phyloP scores from a whole-genome alignment of 345 rosid species.

The Crucihimalaya himalaica region DNA sequence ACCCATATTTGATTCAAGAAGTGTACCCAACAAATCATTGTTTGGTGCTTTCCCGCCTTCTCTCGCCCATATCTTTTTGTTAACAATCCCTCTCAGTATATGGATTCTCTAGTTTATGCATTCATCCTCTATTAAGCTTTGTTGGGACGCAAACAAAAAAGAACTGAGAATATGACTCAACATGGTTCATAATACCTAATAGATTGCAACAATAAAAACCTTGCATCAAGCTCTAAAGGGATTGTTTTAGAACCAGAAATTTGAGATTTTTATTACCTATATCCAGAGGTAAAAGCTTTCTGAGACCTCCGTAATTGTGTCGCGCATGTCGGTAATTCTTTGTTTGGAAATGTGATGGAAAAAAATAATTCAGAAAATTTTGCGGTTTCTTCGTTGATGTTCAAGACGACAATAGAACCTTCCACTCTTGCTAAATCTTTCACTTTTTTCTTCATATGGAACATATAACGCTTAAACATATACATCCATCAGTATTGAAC shows the following conservation, averaged over 20 bases:
- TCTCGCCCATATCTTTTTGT: slow-evolving; percentile 35
- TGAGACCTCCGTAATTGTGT: no score
- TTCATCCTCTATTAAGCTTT: slow-evolving; percentile 29
- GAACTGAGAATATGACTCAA: background rate
- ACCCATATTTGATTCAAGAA: slow-evolving; percentile 35
- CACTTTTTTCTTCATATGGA: no score
- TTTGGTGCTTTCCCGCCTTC: slow-evolving; percentile 25
- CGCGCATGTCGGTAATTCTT: no score
- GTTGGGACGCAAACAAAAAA: slow-evolving; percentile 26
- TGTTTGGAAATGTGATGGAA: no score
- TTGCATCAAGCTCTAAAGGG: background rate
- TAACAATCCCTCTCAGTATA: slow-evolving; percentile 31
- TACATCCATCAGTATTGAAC: no score
- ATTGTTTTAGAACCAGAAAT: background rate
- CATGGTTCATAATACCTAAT: background rate
- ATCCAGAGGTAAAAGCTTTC: slow-evolving; percentile 26
- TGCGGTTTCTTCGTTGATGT: no score
- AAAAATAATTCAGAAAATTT: no score
- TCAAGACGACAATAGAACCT: no score
- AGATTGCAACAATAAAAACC: background rate
- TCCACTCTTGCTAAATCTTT: no score
- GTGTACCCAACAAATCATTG: background rate
- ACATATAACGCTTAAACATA: no score
- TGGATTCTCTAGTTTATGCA: background rate
- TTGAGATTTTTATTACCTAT: slow-evolving; percentile 7